Conservation (phyloP, 108 stramenopile species). For the Cylindrotheca fusiformis region DNA sequence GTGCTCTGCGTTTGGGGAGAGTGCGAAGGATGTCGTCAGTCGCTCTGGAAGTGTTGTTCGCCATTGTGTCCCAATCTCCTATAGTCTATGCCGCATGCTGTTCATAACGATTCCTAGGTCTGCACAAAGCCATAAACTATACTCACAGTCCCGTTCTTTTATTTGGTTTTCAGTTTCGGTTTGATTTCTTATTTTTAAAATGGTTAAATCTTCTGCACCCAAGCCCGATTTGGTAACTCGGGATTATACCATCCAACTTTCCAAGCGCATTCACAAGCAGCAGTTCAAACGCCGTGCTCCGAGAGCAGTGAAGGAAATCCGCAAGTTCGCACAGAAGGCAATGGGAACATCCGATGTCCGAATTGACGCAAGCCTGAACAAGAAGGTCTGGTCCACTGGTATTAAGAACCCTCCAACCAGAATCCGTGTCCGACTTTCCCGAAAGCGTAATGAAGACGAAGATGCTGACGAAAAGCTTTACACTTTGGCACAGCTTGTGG, state of each 20-base stretch:
- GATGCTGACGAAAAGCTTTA: conserved; percentile 98
- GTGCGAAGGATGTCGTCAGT: too few species aligned
- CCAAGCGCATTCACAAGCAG: conserved; percentile 90
- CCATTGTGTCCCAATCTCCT: too few species aligned
- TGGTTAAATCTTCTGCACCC: conserved; percentile 52
- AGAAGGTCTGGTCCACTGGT: conserved; percentile 90
- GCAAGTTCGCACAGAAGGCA: conserved; percentile 89
- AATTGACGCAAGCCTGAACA: conserved; percentile 85
- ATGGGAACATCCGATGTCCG: conserved; percentile 97
- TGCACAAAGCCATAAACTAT: background rate
- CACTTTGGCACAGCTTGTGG: conserved; percentile 95
- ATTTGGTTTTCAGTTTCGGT: too few species aligned
- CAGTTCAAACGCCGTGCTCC: conserved; percentile 98
- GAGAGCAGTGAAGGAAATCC: conserved; percentile 96
- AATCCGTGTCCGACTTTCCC: conserved; percentile 94
- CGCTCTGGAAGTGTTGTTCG: too few species aligned
- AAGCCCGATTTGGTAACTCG: conserved; percentile 87
- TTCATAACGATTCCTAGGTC: too few species aligned
- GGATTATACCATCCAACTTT: conserved; percentile 98
- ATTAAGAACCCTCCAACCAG: conserved; percentile 96
- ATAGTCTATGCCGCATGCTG: too few species aligned
- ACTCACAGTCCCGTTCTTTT: background rate
- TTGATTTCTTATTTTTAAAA: conserved; percentile 16
- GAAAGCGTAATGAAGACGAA: conserved; percentile 99
- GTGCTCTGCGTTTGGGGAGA: too few species aligned